Conservation (phyloP, 257 asterid species). For the Agastache rugosa region DNA sequence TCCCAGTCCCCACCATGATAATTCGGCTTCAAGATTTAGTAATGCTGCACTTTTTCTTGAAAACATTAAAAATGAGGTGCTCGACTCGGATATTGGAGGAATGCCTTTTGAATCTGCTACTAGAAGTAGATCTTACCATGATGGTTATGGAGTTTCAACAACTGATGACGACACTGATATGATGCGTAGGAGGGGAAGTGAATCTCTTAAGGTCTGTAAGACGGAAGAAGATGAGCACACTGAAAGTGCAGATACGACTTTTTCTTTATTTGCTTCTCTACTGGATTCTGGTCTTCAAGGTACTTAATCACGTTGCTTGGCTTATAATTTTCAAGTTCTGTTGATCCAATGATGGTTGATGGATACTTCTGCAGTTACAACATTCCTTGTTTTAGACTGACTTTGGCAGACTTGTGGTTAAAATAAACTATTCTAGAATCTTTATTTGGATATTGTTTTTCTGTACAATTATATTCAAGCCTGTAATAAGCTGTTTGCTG, state of each 20-base stretch:
- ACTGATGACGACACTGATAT: conserved; percentile 48
- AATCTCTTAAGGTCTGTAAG: conserved; percentile 74
- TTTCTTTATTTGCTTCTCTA: conserved; percentile 81
- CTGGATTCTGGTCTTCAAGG: conserved; percentile 96
- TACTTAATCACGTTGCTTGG: conserved; percentile 36
- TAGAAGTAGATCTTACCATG: conserved; percentile 60
- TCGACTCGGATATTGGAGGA: conserved; percentile 52
- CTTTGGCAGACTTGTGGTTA: background rate
- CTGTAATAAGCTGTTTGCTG: conserved; percentile 19
- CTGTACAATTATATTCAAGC: conserved; percentile 18
- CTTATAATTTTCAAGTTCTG: conserved; percentile 7
- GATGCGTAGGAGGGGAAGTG: conserved; percentile 57
- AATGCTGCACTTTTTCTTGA: conserved; percentile 91
- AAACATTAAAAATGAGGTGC: conserved; percentile 77
- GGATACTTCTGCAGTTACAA: conserved; percentile 20
- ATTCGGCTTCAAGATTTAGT: conserved; percentile 66
- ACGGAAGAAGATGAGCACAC: conserved; percentile 66
- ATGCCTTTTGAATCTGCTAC: conserved; percentile 56
- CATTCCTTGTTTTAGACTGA: conserved; percentile 13
- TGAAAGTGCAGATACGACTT: conserved; percentile 70
- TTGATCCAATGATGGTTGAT: conserved; percentile 28
- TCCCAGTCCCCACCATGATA: conserved; percentile 55
- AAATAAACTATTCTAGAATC: conserved; percentile 17
- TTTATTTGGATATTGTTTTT: conserved; percentile 15
- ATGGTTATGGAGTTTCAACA: conserved; percentile 46